Evolutionary conservation across 148 eudicot species (phyloP).

Genomic region (Salicornia ramosissima): DNA sequence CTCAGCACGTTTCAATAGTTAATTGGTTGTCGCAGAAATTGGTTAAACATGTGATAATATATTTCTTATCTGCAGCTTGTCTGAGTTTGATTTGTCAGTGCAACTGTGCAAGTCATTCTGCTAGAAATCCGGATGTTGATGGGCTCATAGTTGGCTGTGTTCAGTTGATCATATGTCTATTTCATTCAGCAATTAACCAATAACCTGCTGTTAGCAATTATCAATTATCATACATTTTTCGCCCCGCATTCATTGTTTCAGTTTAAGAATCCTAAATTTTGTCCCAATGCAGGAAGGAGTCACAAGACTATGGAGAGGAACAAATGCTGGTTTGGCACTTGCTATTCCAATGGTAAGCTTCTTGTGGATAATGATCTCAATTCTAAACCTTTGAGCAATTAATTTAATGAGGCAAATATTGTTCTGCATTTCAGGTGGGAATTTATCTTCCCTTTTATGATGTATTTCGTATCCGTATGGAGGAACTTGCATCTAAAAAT

Average conservation of each 20-base stretch:
- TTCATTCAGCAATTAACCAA: neutral
- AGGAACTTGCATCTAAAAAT: slow-evolving; percentile 47
- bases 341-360: slow-evolving; percentile 90
- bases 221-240: too few relatives aligned
- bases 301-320: slow-evolving; percentile 88
- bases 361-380: slow-evolving; percentile 2
- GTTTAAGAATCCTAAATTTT: neutral
- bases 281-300: slow-evolving; percentile 71
- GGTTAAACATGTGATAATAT: too few relatives aligned
- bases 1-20: neutral
- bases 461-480: slow-evolving; percentile 59
- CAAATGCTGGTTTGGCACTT: slow-evolving; percentile 88
- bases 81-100: neutral
- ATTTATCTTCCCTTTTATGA: slow-evolving; percentile 94
- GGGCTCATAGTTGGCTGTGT: neutral
- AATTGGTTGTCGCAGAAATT: neutral
- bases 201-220: neutral
- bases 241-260: neutral
- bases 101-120: neutral
- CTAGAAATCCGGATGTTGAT: neutral
- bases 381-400: slow-evolving; percentile 4
- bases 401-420: slow-evolving; percentile 2
- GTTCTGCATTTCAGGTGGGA: slow-evolving; percentile 60
- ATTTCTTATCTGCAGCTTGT: neutral
- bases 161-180: neutral